Evolutionary conservation across 1,284 basidiomycete species (phyloP).

Genomic region (Ustanciosporium gigantosporum): DNA sequence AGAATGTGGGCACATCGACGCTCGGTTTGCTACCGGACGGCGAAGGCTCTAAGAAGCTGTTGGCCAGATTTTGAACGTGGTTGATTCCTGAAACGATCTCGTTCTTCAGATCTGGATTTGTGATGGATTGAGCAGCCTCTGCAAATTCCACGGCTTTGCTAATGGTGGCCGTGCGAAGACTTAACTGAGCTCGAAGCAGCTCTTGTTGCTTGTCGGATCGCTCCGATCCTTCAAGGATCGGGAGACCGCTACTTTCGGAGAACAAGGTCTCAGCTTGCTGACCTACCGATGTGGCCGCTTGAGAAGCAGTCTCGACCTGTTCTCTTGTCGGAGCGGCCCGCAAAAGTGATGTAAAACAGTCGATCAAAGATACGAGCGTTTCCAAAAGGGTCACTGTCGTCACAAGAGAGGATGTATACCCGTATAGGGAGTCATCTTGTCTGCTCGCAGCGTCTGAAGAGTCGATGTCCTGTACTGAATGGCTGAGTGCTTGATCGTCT

Average conservation of each 20-base stretch:
- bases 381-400: slow-evolving; percentile 37
- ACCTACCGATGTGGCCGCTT: slow-evolving; percentile 3
- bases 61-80: slow-evolving; percentile 8
- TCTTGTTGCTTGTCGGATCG: slow-evolving; percentile 13
- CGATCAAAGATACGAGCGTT: slow-evolving; percentile 21
- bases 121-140: background rate
- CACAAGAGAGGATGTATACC: slow-evolving; percentile 42
- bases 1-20: slow-evolving; percentile 15
- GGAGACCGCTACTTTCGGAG: background rate
- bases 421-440: slow-evolving; percentile 13
- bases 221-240: slow-evolving; percentile 1
- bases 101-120: background rate
- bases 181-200: slow-evolving; percentile 8
- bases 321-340: slow-evolving; percentile 11
- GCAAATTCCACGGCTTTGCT: slow-evolving; percentile 11
- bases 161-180: slow-evolving; percentile 6
- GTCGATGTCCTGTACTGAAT: too few relatives aligned
- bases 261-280: slow-evolving; percentile 1
- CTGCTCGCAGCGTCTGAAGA: too few relatives aligned
- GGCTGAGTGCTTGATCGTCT: background rate
- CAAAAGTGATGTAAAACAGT: slow-evolving; percentile 21
- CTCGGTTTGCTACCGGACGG: background rate
- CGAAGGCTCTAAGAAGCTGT: slow-evolving; percentile 6
- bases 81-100: slow-evolving; percentile 15
- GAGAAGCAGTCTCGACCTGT: slow-evolving; percentile 3